Evolutionary conservation across 2,329 filamentous ascomycete species (phyloP).

Genomic region (Penicillium janthinellum): DNA sequence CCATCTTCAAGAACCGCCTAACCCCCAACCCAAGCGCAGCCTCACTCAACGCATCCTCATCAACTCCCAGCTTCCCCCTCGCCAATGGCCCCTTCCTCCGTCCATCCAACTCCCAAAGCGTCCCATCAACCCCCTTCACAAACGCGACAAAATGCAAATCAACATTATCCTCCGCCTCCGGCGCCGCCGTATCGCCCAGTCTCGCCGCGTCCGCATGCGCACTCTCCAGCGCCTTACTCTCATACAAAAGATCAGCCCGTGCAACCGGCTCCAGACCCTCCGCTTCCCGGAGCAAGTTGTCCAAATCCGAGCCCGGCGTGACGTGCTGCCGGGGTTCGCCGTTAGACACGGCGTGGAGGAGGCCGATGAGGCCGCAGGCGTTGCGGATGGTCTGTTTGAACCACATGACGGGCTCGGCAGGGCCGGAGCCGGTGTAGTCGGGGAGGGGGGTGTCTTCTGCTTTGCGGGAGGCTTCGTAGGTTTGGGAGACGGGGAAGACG

Average conservation of each 20-base stretch:
- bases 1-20: conserved; percentile 60
- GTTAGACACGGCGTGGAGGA: conserved; percentile 81
- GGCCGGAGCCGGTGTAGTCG: conserved; percentile 69
- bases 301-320: conserved; percentile 49
- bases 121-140: conserved; percentile 71
- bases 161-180: conserved; percentile 75
- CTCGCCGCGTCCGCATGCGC: conserved; percentile 79
- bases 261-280: conserved; percentile 66
- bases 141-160: conserved; percentile 97
- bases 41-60: conserved; percentile 74
- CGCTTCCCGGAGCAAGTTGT: conserved; percentile 67
- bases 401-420: conserved; percentile 79
- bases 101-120: conserved; percentile 81
- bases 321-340: conserved; percentile 68
- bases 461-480: conserved; percentile 75
- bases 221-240: conserved; percentile 70
- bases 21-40: conserved; percentile 73
- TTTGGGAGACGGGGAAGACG: conserved; percentile 80
- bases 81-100: conserved; percentile 71
- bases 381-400: conserved; percentile 94
- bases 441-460: conserved; percentile 68
- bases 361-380: conserved; percentile 85
- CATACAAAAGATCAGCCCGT: conserved; percentile 75
- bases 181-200: conserved; percentile 76
- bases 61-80: conserved; percentile 59